Percentiles rank a stretch among this genome's conserved stretches.
These are phyloP conservation scores for Pythium pectinolyticum DNA, from an alignment of 352 stramenopile species.

Conservation along the genomic window DNA sequence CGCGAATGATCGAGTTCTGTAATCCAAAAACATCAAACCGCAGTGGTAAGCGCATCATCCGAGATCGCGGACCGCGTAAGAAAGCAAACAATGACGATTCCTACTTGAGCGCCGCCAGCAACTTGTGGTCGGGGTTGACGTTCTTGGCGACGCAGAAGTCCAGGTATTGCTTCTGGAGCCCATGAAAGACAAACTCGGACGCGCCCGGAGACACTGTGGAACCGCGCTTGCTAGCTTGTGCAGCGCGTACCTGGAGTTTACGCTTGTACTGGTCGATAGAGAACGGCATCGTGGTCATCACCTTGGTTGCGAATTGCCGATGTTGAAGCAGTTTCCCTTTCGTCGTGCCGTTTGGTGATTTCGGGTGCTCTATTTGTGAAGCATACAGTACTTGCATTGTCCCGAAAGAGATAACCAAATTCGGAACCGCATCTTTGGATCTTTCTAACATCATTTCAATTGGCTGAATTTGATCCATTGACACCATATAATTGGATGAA, in stretches of 20 bases:
- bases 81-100: conserved; percentile 17
- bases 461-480: conserved; percentile 15
- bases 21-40: neutral
- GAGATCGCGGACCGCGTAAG: neutral
- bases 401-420: neutral
- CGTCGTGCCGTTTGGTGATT: conserved; percentile 13
- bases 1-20: conserved; percentile 21
- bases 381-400: conserved; percentile 4
- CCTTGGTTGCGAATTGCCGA: neutral
- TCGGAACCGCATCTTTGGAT: conserved; percentile 28
- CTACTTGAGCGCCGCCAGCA: conserved; percentile 40
- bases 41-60: neutral
- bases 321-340: neutral
- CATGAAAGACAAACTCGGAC: conserved; percentile 21
- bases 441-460: conserved; percentile 1
- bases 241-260: conserved; percentile 50
- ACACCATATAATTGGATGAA: neutral
- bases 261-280: conserved; percentile 65
- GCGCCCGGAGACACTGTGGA: neutral
- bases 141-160: conserved; percentile 55
- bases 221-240: conserved; percentile 7
- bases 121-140: conserved; percentile 45
- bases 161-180: conserved; percentile 51
- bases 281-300: conserved; percentile 26
- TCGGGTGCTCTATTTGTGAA: conserved; percentile 4